Percentiles rank a stretch among this genome's conserved stretches.
Evolutionary conservation across 2,329 filamentous ascomycete species (phyloP).

Genomic region (Exophiala sp.): DNA sequence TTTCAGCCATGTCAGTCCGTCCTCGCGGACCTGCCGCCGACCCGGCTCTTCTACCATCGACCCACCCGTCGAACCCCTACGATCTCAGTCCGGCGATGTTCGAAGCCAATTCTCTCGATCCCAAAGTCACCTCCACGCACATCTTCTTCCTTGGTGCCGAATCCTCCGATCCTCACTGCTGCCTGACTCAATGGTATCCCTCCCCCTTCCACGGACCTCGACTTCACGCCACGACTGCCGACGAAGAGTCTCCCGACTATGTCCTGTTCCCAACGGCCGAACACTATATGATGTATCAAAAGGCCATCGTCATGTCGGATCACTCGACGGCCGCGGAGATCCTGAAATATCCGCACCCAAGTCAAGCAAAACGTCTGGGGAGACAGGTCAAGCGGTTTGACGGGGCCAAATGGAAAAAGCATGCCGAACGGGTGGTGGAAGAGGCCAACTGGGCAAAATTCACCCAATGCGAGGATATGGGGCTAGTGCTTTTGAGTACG

Average conservation of each 20-base stretch:
- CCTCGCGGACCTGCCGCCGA: neutral
- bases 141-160: neutral
- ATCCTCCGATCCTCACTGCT: neutral
- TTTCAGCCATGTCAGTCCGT: neutral
- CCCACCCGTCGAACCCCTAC: neutral
- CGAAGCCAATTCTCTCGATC: neutral
- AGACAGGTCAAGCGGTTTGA: constrained; percentile 34
- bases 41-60: neutral
- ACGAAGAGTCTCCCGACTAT: no score
- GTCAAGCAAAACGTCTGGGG: constrained; percentile 29
- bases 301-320: constrained; percentile 33
- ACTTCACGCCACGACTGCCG: no score
- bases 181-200: neutral
- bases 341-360: constrained; percentile 24
- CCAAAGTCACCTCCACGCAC: neutral
- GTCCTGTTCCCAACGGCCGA: constrained; percentile 4
- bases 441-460: constrained; percentile 34
- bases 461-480: constrained; percentile 31
- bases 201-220: neutral
- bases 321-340: constrained; percentile 30
- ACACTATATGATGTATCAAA: constrained; percentile 36
- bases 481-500: constrained; percentile 30
- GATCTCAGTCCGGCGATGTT: neutral
- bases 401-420: constrained; percentile 30
- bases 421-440: constrained; percentile 31